phyloP scores from a whole-genome alignment of 768 basidiomycete species.

The Mycena maculata region DNA sequence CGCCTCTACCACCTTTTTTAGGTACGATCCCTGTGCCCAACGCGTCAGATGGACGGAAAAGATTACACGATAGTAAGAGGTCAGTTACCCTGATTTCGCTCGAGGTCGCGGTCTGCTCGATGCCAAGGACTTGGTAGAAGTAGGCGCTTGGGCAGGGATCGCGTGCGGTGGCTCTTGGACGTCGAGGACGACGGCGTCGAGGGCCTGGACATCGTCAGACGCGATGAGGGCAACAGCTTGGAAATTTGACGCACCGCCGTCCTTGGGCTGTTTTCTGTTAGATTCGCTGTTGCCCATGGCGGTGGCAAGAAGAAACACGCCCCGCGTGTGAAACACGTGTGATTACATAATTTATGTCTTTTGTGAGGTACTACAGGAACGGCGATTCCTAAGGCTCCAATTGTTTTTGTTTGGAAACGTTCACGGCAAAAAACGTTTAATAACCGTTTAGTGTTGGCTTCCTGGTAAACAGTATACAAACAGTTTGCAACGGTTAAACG shows the following conservation, averaged over 20 bases:
- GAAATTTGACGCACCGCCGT: not conserved
- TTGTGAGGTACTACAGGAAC: too few species aligned
- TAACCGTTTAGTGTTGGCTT: too few species aligned
- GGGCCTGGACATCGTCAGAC: not conserved
- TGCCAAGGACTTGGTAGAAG: not conserved
- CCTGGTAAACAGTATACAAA: too few species aligned
- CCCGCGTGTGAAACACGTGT: too few species aligned
- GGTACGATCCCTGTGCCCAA: slow-evolving; percentile 3
- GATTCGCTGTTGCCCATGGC: not conserved
- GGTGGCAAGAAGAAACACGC: too few species aligned
- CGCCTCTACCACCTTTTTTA: slow-evolving; percentile 11
- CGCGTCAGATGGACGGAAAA: not conserved
- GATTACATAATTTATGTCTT: too few species aligned
- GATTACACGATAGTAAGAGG: not conserved
- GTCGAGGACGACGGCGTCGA: slow-evolving; percentile 1
- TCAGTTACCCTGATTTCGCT: not conserved
- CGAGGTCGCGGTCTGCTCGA: not conserved
- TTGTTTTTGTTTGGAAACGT: too few species aligned
- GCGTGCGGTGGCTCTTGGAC: not conserved
- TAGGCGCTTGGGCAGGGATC: not conserved
- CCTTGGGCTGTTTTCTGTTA: not conserved
- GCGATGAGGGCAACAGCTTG: not conserved
- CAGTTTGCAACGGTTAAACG: too few species aligned
- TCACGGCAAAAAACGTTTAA: too few species aligned
- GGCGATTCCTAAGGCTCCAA: too few species aligned